These are phyloP conservation scores for Mycena crocata DNA, from an alignment of 768 basidiomycete genomes.

Conservation along the genomic window DNA sequence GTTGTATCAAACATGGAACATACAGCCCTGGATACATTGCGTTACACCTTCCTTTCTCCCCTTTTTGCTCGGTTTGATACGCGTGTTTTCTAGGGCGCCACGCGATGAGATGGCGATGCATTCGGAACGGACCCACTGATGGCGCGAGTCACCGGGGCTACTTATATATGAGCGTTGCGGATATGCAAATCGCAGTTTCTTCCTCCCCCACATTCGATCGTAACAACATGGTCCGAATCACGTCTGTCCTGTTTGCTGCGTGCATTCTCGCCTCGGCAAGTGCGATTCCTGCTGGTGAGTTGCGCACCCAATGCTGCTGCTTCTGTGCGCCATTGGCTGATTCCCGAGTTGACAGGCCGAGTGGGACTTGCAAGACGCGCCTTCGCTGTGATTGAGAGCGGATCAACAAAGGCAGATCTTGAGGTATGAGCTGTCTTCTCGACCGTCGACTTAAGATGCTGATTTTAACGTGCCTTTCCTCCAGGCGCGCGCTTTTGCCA, in stretches of 20 bases:
- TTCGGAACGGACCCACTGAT: background rate
- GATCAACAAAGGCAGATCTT: background rate
- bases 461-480: background rate
- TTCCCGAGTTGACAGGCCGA: background rate
- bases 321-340: background rate
- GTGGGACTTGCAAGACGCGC: no score
- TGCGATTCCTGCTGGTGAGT: constrained; percentile 4
- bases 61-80: background rate
- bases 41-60: background rate
- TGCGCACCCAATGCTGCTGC: background rate
- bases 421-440: no score
- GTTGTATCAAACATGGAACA: background rate
- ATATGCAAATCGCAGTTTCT: no score
- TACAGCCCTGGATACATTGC: background rate
- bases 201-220: background rate
- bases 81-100: background rate
- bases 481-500: background rate
- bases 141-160: background rate
- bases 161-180: background rate
- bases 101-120: background rate
- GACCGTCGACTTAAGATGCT: no score
- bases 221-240: constrained; percentile 5
- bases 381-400: background rate
- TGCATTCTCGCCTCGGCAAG: constrained; percentile 10
- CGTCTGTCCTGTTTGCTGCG: background rate